Base-by-base conservation (phyloP, 805 yeast genomes). In the Scheffersomyces amazonensis region DNA sequence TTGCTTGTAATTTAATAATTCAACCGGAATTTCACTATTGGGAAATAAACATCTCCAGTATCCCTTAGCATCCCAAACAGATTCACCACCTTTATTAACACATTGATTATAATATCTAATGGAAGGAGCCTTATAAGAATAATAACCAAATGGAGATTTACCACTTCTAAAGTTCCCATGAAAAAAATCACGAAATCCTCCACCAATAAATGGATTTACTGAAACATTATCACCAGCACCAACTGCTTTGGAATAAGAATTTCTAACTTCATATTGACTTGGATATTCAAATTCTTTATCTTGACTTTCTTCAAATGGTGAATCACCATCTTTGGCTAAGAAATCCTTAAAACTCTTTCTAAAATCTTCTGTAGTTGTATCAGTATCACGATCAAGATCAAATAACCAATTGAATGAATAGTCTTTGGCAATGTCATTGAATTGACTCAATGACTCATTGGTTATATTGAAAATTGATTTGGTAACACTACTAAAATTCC, bases 41-140 rank as follows among this genome's bases (percentile, higher is more conserved):
- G 96, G 96, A 59, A 90, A 83, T 32, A 91, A 64, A 62, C 98
- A 91, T 54, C 90, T 76, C 97, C 97, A 91, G 58, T 81, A 76
- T 0, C 97, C 98, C 16, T 74, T 70, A 25, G 76, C 63, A 54
- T 88, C 95, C 96, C 97, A 91, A 10, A 80, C 81, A 0, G 87
- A 76, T 5, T 74, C 62, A 3, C 99, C 98, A 7, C 78, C 64
- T 24, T 73, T 62, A 16, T 75, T 75, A 44, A 74, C 49, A 60
- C 98, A 91, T 32, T 75, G 69, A 36, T 75, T 69, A 57, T 81
- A 87, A 43, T 77, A 74, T 35, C 71, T 58, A 2, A 74, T 65
- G 0, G 81, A 65, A 2, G 95, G 95, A 5, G 71, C 67, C 16
- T 79, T 79, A 46, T 66, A 74, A 7, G 81, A 74, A 55, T 73